Conservation (phyloP, 129 eudicot genomes). For the Mikania micrantha region DNA sequence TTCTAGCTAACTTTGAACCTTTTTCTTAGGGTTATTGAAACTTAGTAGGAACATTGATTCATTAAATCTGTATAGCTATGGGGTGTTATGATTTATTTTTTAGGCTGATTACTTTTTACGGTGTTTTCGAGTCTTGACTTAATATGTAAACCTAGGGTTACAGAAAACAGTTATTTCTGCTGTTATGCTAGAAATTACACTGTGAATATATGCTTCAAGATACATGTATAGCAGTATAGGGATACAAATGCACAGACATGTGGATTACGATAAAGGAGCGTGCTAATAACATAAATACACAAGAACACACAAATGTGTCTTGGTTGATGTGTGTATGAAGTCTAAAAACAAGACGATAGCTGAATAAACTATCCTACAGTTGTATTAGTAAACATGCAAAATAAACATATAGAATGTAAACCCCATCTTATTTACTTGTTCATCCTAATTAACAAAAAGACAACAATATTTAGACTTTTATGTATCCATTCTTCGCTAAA, state of each 20-base stretch:
- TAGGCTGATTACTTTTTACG: background rate
- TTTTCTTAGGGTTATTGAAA: constrained; percentile 11
- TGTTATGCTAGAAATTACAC: background rate
- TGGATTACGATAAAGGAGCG: background rate
- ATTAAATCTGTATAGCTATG: constrained; percentile 1
- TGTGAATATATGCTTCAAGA: constrained; percentile 9
- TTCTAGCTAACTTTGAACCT: constrained; percentile 8
- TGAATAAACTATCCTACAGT: no score
- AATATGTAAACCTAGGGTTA: background rate
- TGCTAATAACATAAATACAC: background rate
- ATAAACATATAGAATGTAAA: background rate
- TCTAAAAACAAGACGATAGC: constrained; percentile 2
- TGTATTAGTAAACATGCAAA: background rate
- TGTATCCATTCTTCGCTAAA: background rate
- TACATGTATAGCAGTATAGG: background rate
- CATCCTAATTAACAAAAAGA: background rate
- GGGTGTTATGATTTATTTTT: background rate
- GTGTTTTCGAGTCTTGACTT: background rate
- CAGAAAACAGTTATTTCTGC: background rate
- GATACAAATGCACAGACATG: constrained; percentile 3
- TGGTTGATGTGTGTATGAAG: background rate
- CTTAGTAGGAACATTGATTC: background rate
- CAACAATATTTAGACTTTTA: background rate
- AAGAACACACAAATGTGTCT: background rate
- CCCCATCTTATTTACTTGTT: background rate